phyloP scores from a whole-genome alignment of 805 yeast species.

The Lipomyces spencermartinsiae region DNA sequence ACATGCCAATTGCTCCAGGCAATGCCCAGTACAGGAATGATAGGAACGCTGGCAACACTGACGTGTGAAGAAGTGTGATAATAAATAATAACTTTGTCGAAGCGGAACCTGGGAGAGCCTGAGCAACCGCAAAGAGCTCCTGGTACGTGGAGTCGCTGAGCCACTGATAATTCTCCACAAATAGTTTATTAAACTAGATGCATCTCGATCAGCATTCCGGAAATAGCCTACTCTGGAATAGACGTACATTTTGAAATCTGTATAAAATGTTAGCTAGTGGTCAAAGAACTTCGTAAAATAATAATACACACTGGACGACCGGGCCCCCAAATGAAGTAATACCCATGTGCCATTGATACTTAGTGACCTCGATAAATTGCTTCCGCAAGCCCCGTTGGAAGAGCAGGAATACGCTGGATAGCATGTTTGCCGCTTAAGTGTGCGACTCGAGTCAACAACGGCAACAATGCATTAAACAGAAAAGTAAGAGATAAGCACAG shows the following conservation, averaged over 20 bases:
- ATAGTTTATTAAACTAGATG: constrained; percentile 25
- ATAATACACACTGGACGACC: constrained; percentile 30
- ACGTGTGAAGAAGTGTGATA: constrained; percentile 32
- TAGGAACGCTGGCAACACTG: constrained; percentile 29
- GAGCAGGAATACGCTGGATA: background rate
- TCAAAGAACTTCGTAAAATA: background rate
- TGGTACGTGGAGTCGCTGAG: constrained; percentile 31
- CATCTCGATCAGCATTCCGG: background rate
- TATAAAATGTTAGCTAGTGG: background rate
- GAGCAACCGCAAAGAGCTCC: constrained; percentile 33
- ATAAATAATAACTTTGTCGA: constrained; percentile 33
- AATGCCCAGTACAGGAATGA: constrained; percentile 34
- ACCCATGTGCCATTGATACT: constrained; percentile 36
- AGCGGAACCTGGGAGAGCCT: constrained; percentile 36
- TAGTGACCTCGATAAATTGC: constrained; percentile 32
- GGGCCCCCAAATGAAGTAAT: constrained; percentile 33
- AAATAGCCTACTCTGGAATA: background rate
- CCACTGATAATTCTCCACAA: constrained; percentile 34
- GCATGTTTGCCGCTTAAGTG: background rate
- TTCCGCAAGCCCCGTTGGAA: constrained; percentile 12
- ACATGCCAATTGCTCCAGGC: constrained; percentile 37
- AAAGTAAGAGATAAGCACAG: no score
- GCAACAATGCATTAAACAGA: no score
- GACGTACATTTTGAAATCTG: constrained; percentile 19
- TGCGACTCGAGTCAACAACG: background rate